Evolutionary conservation across 2,329 filamentous ascomycete genomes (phyloP).

Genomic region (Penicillium palitans): DNA sequence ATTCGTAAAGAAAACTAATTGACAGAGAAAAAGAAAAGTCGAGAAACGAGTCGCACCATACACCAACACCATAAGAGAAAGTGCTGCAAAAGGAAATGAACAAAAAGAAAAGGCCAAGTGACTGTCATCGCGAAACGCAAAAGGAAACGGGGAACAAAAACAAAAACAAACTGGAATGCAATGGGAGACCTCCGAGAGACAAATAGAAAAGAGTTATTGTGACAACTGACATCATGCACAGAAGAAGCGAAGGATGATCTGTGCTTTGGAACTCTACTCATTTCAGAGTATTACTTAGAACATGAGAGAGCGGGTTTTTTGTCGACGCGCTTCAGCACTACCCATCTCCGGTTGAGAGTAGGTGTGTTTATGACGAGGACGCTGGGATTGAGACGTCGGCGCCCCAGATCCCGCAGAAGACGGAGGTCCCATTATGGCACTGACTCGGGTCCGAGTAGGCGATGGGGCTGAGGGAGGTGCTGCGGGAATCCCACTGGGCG

Average conservation of each 20-base stretch:
- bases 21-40: conserved; percentile 11
- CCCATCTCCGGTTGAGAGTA: conserved; percentile 43
- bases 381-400: conserved; percentile 33
- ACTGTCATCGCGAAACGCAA: conserved; percentile 11
- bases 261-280: conserved; percentile 12
- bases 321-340: conserved; percentile 38
- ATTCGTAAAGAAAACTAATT: conserved; percentile 6
- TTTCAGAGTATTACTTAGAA: conserved; percentile 31
- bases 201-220: conserved; percentile 26
- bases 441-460: conserved; percentile 28
- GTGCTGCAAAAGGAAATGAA: conserved; percentile 1
- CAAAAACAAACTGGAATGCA: conserved; percentile 8
- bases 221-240: conserved; percentile 29
- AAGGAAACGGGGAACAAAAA: not conserved
- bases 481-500: conserved; percentile 20
- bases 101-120: conserved; percentile 7
- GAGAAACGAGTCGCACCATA: conserved; percentile 13
- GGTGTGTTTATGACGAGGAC: conserved; percentile 43
- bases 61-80: conserved; percentile 23
- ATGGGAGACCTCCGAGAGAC: conserved; percentile 11
- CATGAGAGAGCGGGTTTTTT: conserved; percentile 46
- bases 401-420: conserved; percentile 29
- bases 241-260: conserved; percentile 21
- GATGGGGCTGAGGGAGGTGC: conserved; percentile 23
- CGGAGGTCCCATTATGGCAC: conserved; percentile 18